Percentiles rank a stretch among this genome's conserved stretches.
phyloP scores from a whole-genome alignment of 306 rosid genomes.

The Cicer bijugum region DNA sequence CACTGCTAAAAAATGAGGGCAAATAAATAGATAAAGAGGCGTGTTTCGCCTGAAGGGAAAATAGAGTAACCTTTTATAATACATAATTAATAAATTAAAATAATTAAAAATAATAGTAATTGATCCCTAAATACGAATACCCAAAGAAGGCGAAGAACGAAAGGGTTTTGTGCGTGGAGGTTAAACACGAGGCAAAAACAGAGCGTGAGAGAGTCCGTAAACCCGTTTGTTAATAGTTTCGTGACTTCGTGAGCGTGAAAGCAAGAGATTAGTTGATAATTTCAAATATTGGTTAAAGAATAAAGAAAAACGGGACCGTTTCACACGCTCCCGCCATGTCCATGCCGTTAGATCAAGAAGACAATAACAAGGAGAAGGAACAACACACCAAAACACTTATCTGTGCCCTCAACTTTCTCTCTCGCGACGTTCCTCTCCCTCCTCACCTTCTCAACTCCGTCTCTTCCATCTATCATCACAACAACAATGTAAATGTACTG shows the following conservation, averaged over 20 bases:
- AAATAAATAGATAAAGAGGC: not conserved
- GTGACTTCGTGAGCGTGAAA: slow-evolving; percentile 28
- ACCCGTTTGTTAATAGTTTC: slow-evolving; percentile 25
- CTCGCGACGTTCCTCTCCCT: slow-evolving; percentile 92
- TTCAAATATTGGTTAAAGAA: slow-evolving; percentile 44
- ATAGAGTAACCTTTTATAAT: not conserved
- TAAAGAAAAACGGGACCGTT: slow-evolving; percentile 35
- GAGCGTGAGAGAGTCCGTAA: slow-evolving; percentile 2
- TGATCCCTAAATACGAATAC: slow-evolving; percentile 40
- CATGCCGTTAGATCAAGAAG: slow-evolving; percentile 42
- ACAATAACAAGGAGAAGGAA: not conserved
- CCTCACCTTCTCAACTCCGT: slow-evolving; percentile 75
- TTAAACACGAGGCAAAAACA: not conserved
- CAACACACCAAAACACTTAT: slow-evolving; percentile 64
- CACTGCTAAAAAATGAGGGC: no score
- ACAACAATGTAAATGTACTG: slow-evolving; percentile 11
- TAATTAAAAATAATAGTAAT: not conserved
- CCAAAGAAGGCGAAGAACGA: slow-evolving; percentile 40
- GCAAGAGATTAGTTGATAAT: slow-evolving; percentile 31
- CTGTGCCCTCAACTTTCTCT: slow-evolving; percentile 85
- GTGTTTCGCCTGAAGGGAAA: slow-evolving; percentile 6
- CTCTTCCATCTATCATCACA: slow-evolving; percentile 60
- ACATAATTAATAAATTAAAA: not conserved
- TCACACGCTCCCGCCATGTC: slow-evolving; percentile 76
- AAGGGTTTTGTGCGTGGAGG: slow-evolving; percentile 39